Evolutionary conservation across 495 filamentous ascomycete genomes (phyloP).

Genomic region (Cudoniella acicularis): DNA sequence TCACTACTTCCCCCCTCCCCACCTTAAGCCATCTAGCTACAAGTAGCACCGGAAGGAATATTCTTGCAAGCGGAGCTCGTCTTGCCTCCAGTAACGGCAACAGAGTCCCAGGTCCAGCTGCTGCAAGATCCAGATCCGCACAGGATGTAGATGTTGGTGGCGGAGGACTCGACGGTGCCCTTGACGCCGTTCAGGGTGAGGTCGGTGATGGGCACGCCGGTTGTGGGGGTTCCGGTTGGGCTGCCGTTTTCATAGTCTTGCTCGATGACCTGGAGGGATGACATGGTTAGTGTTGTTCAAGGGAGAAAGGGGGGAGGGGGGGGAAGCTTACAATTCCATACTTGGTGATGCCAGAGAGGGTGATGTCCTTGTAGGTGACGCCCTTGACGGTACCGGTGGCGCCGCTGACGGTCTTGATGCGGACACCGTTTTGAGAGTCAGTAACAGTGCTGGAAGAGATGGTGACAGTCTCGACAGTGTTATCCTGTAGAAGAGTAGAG

Average conservation of each 20-base stretch:
- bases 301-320: background rate
- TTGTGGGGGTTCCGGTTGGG: slow-evolving; percentile 56
- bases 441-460: slow-evolving; percentile 48
- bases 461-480: slow-evolving; percentile 54
- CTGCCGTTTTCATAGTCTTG: slow-evolving; percentile 67
- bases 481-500: slow-evolving; percentile 39
- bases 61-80: slow-evolving; percentile 38
- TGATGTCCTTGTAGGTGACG: slow-evolving; percentile 57
- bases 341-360: slow-evolving; percentile 51
- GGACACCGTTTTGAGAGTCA: slow-evolving; percentile 53
- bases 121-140: slow-evolving; percentile 44
- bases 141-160: slow-evolving; percentile 50
- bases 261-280: slow-evolving; percentile 43
- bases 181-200: slow-evolving; percentile 51
- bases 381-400: slow-evolving; percentile 54
- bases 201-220: slow-evolving; percentile 58
- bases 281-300: background rate
- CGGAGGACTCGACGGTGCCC: slow-evolving; percentile 44
- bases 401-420: slow-evolving; percentile 58
- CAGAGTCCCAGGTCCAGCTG: slow-evolving; percentile 46
- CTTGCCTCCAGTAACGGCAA: slow-evolving; percentile 45
- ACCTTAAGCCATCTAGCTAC: slow-evolving; percentile 22
- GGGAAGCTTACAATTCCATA: slow-evolving; percentile 48
- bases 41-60: slow-evolving; percentile 39
- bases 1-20: background rate